Evolutionary conservation across 169 alveolate genomes (phyloP).

Genomic region (Plasmodium knowlesi): DNA sequence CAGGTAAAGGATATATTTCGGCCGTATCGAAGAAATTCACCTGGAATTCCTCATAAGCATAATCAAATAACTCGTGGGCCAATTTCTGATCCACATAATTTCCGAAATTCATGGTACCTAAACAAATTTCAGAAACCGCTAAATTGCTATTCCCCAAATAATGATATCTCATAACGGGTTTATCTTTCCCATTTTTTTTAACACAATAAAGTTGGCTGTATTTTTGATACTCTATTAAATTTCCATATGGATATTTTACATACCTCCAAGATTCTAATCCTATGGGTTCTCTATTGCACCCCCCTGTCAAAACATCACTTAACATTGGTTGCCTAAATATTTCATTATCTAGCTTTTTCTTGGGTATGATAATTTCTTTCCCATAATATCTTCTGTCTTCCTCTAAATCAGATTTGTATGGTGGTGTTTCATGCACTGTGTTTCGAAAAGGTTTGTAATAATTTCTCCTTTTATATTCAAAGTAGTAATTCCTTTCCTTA

Average conservation of each 20-base stretch:
- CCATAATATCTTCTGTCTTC: conserved; percentile 66
- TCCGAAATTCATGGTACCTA: conserved; percentile 93
- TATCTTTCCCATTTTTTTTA: conserved; percentile 69
- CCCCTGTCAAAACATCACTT: conserved; percentile 82
- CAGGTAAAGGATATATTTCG: conserved; percentile 90
- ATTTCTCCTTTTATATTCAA: conserved; percentile 77
- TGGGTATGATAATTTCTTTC: conserved; percentile 76
- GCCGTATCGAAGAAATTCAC: conserved; percentile 89
- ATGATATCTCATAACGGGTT: conserved; percentile 77
- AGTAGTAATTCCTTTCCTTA: conserved; percentile 79
- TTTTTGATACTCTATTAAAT: conserved; percentile 73
- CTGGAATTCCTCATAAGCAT: conserved; percentile 85
- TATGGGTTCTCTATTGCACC: conserved; percentile 67
- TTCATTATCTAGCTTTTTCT: conserved; percentile 82
- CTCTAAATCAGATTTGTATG: conserved; percentile 60
- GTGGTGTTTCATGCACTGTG: conserved; percentile 48
- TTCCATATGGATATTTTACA: conserved; percentile 74
- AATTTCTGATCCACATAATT: conserved; percentile 77
- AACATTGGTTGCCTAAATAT: conserved; percentile 86
- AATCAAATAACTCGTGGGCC: conserved; percentile 84
- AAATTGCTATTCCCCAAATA: conserved; percentile 81
- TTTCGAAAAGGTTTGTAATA: conserved; percentile 76
- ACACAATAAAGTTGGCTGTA: conserved; percentile 53
- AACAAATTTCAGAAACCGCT: conserved; percentile 85
- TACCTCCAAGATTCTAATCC: conserved; percentile 75